Conservation (phyloP, 495 filamentous ascomycete species). For the Penicillium desertorum region DNA sequence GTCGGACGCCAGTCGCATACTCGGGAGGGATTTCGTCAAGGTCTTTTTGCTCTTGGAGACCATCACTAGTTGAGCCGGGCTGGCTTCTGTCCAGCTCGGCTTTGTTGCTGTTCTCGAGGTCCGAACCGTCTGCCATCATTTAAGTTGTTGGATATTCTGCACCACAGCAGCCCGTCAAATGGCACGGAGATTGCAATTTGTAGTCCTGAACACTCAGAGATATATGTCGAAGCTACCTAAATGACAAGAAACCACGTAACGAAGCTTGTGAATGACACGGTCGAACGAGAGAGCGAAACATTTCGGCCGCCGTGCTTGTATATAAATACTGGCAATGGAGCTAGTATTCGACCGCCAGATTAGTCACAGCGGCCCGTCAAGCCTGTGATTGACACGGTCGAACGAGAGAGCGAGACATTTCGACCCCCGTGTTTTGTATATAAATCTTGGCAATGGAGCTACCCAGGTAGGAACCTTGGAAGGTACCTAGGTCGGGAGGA, state of each 20-base stretch:
- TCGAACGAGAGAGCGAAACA: slow-evolving; percentile 22
- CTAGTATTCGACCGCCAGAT: slow-evolving; percentile 11
- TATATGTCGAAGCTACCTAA: slow-evolving; percentile 30
- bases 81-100: neutral
- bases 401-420: too few relatives aligned
- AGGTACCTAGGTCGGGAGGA: too few relatives aligned
- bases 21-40: slow-evolving; percentile 8
- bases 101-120: neutral
- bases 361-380: neutral
- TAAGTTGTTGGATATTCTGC: slow-evolving; percentile 6
- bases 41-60: slow-evolving; percentile 1
- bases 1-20: slow-evolving; percentile 8
- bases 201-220: neutral
- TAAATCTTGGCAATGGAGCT: too few relatives aligned
- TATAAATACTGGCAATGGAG: slow-evolving; percentile 8
- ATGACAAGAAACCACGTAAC: slow-evolving; percentile 15
- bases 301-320: slow-evolving; percentile 7
- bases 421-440: too few relatives aligned
- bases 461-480: too few relatives aligned
- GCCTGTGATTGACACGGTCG: too few relatives aligned
- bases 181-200: slow-evolving; percentile 2
- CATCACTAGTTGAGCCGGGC: slow-evolving; percentile 1
- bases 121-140: slow-evolving; percentile 4
- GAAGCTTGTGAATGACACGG: slow-evolving; percentile 12
- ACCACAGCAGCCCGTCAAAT: neutral